Evolutionary conservation across 148 eudicot genomes (phyloP).

Genomic region (Arbutus unedo): DNA sequence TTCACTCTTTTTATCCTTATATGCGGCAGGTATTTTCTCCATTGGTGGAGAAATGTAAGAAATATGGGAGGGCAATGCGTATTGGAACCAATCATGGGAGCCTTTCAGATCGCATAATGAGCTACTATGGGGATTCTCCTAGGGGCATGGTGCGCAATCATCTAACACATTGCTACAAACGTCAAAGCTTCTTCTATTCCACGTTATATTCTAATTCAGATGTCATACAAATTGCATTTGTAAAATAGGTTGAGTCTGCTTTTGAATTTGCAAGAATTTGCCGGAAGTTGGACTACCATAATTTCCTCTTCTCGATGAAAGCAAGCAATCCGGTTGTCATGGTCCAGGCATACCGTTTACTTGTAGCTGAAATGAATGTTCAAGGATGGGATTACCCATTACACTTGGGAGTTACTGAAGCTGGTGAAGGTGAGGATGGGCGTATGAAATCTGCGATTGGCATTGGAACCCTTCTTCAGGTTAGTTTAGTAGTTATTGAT

Average conservation of each 20-base stretch:
- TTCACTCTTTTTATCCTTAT: background rate
- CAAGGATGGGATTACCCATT: conserved; percentile 97
- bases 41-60: conserved; percentile 94
- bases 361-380: conserved; percentile 93
- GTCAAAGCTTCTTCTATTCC: background rate
- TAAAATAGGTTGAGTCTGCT: conserved; percentile 91
- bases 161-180: background rate
- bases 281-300: conserved; percentile 86
- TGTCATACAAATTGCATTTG: conserved; percentile 9
- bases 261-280: conserved; percentile 98
- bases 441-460: conserved; percentile 99
- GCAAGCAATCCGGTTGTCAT: conserved; percentile 98
- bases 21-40: conserved; percentile 73
- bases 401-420: conserved; percentile 97
- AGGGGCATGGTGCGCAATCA: conserved; percentile 81
- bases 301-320: conserved; percentile 96
- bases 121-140: conserved; percentile 97
- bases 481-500: conserved; percentile 10
- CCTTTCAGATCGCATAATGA: conserved; percentile 99
- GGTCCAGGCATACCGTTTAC: conserved; percentile 95
- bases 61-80: conserved; percentile 94
- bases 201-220: conserved; percentile 5
- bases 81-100: conserved; percentile 98
- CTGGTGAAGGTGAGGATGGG: conserved; percentile 99
- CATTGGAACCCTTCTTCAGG: conserved; percentile 99